Evolutionary conservation across 2,329 filamentous ascomycete genomes (phyloP).

Genomic region (Pseudocercospora eumusae): DNA sequence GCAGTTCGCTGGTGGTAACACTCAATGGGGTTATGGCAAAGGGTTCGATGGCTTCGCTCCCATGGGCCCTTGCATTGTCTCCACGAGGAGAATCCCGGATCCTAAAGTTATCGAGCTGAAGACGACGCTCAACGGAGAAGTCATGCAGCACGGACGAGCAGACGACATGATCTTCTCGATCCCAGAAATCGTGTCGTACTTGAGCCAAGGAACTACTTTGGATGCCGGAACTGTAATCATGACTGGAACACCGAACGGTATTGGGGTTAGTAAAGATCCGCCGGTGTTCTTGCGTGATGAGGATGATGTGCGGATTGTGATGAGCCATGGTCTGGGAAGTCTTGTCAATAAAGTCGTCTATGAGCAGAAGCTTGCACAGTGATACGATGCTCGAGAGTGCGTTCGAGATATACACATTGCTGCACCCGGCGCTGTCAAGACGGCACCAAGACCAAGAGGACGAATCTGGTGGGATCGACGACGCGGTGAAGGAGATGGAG

Average conservation of each 20-base stretch:
- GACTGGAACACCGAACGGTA: slow-evolving; percentile 30
- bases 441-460: no score
- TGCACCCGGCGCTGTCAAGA: no score
- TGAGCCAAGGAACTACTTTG: slow-evolving; percentile 15
- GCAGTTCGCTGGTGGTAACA: slow-evolving; percentile 15
- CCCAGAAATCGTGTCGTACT: slow-evolving; percentile 13
- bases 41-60: slow-evolving; percentile 19
- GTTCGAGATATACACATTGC: no score
- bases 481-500: no score
- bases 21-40: slow-evolving; percentile 18
- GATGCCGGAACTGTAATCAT: slow-evolving; percentile 12
- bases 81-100: slow-evolving; percentile 8
- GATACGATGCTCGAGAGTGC: no score
- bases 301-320: slow-evolving; percentile 20
- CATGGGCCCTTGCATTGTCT: slow-evolving; percentile 13
- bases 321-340: slow-evolving; percentile 21
- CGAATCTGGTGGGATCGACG: no score
- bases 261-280: slow-evolving; percentile 39
- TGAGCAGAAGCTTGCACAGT: not conserved
- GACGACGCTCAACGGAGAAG: slow-evolving; percentile 13
- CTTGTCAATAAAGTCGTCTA: slow-evolving; percentile 20
- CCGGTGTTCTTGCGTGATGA: slow-evolving; percentile 28
- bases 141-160: slow-evolving; percentile 1
- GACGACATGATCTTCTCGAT: slow-evolving; percentile 15
- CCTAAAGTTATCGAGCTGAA: slow-evolving; percentile 4